Evolutionary conservation across 164 flowering plant genomes (phyloP).

Genomic region (Annona cherimola): DNA sequence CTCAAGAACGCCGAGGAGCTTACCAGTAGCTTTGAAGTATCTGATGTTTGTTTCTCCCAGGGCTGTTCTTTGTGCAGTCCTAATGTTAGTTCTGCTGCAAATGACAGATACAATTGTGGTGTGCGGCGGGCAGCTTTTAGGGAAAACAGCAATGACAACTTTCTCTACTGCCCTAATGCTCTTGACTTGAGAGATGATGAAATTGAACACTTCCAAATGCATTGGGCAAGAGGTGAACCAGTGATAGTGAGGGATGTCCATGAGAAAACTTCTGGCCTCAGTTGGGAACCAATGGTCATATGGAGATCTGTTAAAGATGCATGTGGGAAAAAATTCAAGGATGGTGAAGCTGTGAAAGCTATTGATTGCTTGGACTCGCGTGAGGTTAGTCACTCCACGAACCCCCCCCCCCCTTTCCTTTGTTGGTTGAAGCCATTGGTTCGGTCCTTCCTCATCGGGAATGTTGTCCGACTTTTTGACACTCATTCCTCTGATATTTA

Average conservation of each 20-base stretch:
- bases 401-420: neutral
- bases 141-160: conserved; percentile 46
- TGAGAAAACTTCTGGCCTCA: conserved; percentile 52
- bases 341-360: conserved; percentile 48
- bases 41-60: conserved; percentile 26
- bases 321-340: conserved; percentile 36
- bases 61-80: conserved; percentile 38
- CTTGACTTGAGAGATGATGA: conserved; percentile 28
- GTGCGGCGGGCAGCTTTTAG: conserved; percentile 57
- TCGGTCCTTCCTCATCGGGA: neutral
- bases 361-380: conserved; percentile 87
- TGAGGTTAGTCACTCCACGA: conserved; percentile 38
- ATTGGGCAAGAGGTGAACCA: conserved; percentile 80
- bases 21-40: conserved; percentile 19
- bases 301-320: conserved; percentile 55
- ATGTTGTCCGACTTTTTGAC: neutral
- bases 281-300: conserved; percentile 97
- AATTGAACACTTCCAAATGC: conserved; percentile 67
- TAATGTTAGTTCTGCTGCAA: conserved; percentile 6
- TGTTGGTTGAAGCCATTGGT: neutral
- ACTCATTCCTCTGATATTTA: neutral
- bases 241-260: conserved; percentile 65
- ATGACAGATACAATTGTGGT: conserved; percentile 13
- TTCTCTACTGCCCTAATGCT: conserved; percentile 62
- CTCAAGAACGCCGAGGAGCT: conserved; percentile 45